Evolutionary conservation across 2,329 filamentous ascomycete species (phyloP), one percentile per base, ranked within the genome.

Genomic region (Xylariales sp.): DNA sequence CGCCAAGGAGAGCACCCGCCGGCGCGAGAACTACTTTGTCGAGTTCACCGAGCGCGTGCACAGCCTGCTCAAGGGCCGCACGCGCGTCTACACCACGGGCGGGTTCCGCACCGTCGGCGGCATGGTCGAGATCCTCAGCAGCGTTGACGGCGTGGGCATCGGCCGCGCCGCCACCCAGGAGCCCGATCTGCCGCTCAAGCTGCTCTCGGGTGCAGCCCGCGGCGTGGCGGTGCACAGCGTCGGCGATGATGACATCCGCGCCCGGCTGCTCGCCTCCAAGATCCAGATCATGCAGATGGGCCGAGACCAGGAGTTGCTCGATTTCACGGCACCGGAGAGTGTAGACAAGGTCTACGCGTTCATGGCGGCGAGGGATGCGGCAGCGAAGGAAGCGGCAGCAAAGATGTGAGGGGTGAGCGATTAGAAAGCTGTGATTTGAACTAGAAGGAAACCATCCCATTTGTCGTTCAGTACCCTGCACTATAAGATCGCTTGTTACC

Each of bases 21-120:
- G 70, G 57, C 63, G 72, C 4, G 74, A 78, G 49, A 65, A 69
- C 3, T 78, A 76, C 63, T 80, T 78, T 61, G 50, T 78, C 42
- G 72, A 78, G 5, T 78, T 78, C 43, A 73, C 74, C 1, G 61
- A 73, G 43, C 46, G 60, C 39, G 67, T 78, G 57, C 54, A 63
- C 19, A 55, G 70, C 21, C 57, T 53, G 8, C 54, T 76, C 28
- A 61, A 41, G 4, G n/a, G n/a, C n/a, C 66, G 71, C 52, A 78
- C 74, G 2, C 70, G 65, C 52, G 61, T 62, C 2, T 77, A 73
- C 48, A 59, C 76, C 27, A 77, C 72, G 2, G 75, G 74, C 27
- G 75, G 74, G 8, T 66, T 78, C 52, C 66, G 66, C 47, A 67
- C 68, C 3, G 67, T 64, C 0, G 63, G 61, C n/a, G 75, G 67